Conservation (phyloP, 164 flowering plant species). For the Hamamelis virginiana region DNA sequence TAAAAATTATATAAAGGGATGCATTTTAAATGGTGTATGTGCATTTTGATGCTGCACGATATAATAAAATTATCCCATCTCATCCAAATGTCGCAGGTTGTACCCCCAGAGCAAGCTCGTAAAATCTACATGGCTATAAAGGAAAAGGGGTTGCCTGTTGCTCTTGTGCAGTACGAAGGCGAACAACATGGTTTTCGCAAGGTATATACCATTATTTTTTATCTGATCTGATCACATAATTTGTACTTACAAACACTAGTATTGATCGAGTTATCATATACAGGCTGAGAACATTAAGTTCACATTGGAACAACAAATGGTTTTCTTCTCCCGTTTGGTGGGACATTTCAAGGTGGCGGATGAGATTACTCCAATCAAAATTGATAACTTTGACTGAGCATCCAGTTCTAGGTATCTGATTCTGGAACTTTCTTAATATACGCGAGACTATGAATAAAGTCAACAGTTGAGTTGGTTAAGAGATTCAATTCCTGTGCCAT, state of each 20-base stretch:
- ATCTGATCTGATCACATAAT: no score
- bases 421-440: neutral
- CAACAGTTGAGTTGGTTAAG: no score
- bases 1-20: no score
- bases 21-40: no score
- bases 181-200: constrained; percentile 97
- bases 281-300: constrained; percentile 95
- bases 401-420: no score
- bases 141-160: constrained; percentile 86
- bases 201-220: constrained; percentile 44
- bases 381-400: constrained; percentile 79
- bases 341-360: constrained; percentile 85
- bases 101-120: constrained; percentile 83
- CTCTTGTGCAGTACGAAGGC: constrained; percentile 92
- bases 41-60: no score
- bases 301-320: constrained; percentile 92
- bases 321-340: constrained; percentile 87
- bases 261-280: neutral
- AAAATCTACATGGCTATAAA: constrained; percentile 81
- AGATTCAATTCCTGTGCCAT: no score
- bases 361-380: constrained; percentile 66
- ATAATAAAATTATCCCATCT: no score
- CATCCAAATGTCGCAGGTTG: constrained; percentile 51
- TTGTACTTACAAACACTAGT: no score
- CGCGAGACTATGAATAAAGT: no score